Base-by-base conservation (phyloP, 169 alveolate species). In the Eimeria falciformis region DNA sequence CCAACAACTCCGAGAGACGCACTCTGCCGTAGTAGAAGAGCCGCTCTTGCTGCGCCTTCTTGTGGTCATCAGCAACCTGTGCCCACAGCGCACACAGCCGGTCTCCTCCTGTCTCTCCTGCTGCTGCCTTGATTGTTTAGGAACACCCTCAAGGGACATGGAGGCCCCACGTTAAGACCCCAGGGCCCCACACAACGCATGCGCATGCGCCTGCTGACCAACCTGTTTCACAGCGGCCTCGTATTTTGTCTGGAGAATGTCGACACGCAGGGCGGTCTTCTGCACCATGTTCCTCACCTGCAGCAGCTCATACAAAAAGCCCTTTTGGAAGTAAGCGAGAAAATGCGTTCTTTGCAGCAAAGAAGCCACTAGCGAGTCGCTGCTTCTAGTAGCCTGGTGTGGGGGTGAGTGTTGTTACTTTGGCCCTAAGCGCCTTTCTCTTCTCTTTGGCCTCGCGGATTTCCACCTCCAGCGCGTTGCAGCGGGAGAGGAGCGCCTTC, bases 1-100 rank as follows among this genome's bases (percentile, higher is more conserved):
- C n/a, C n/a, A n/a, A n/a, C n/a, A n/a, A n/a, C n/a, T n/a, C n/a
- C n/a, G n/a, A n/a, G n/a, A 65, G 29, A 65, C 75, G 43, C 75
- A 65, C 75, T 43, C 75, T 18, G 33, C 82, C 82, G 17, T 33
- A 37, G 27, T 71, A 71, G 11, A 45, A 37, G 55, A 71, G 46
- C 29, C 82, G 82, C 9, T 45, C 82, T 9, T 21, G 29, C 66
- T 75, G 65, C 5, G 85, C 85, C 65, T 75, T 75, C 66, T 5
- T 58, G 40, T 75, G 11, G 65, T 21, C 56, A 21, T n/a, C 85
- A 43, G 33, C 85, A 1, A 75, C 66, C 85, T 75, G 85, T 23
- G 46, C 40, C 40, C n/a, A 23, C 53, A 71, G 56, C 12, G 37
- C 14, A 7, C n/a, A 45, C 53, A 18, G 40, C 75, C 23, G 40